These are phyloP conservation scores for Mycena capillaripes DNA, from an alignment of 768 basidiomycete genomes.

Conservation along the genomic window DNA sequence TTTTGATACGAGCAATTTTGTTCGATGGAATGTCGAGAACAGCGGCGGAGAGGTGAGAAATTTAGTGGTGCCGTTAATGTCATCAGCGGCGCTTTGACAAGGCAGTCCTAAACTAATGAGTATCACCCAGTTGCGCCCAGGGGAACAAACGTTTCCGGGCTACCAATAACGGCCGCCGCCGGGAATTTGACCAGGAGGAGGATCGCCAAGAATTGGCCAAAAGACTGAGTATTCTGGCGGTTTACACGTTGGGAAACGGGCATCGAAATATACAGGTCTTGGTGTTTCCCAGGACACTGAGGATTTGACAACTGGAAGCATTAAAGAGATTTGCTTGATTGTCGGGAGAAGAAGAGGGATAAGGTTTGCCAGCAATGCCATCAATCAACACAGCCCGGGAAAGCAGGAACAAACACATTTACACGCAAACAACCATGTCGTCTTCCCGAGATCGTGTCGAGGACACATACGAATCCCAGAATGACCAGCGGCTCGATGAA, in stretches of 20 bases:
- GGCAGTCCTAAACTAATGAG: neutral
- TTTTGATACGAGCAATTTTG: constrained; percentile 7
- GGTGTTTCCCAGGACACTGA: too few species aligned
- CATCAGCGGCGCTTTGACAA: neutral
- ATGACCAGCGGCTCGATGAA: constrained; percentile 87
- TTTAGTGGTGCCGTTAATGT: neutral
- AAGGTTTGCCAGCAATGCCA: neutral
- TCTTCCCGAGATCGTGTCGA: constrained; percentile 64
- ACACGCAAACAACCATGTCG: constrained; percentile 38
- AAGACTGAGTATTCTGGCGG: too few species aligned
- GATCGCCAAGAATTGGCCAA: too few species aligned
- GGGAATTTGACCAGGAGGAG: too few species aligned
- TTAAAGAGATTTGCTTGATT: neutral
- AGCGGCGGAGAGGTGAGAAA: neutral
- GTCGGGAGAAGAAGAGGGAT: neutral
- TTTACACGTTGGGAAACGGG: too few species aligned
- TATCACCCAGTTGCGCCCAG: neutral
- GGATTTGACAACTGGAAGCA: too few species aligned
- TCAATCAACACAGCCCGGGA: neutral
- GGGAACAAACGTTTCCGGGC: neutral
- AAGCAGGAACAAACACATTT: neutral
- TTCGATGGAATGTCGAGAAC: neutral
- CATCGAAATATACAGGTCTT: too few species aligned
- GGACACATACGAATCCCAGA: constrained; percentile 87
- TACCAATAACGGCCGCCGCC: too few species aligned